A percentile compares a stretch with the other conserved stretches of the same genome.
Conservation (phyloP, 2,329 filamentous ascomycete genomes). For the Claviceps sp. region DNA sequence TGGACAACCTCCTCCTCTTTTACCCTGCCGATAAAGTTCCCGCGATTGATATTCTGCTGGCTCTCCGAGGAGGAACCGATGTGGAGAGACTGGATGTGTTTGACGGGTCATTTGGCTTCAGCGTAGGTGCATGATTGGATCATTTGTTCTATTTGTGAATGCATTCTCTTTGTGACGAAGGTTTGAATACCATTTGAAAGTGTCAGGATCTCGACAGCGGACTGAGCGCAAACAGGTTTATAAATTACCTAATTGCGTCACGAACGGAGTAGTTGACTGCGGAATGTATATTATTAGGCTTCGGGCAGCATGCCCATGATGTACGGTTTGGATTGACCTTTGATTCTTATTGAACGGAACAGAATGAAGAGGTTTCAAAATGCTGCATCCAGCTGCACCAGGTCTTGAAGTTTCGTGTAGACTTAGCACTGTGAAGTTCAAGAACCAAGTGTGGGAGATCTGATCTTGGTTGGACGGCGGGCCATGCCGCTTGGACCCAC, state of each 20-base stretch:
- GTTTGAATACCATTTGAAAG: no score
- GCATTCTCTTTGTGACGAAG: background rate
- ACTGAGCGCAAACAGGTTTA: background rate
- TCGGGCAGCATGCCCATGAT: background rate
- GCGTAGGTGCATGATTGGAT: conserved; percentile 28
- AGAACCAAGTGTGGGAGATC: background rate
- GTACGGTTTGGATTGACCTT: background rate
- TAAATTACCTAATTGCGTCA: background rate
- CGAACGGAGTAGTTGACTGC: background rate
- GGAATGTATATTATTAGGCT: background rate
- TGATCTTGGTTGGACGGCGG: background rate
- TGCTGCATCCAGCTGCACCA: background rate
- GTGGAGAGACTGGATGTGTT: conserved; percentile 38
- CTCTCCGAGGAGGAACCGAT: conserved; percentile 34
- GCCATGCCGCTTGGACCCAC: background rate
- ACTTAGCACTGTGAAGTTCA: background rate
- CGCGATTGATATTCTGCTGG: conserved; percentile 38
- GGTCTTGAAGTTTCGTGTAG: background rate
- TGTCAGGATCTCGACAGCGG: background rate
- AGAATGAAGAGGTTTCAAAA: background rate
- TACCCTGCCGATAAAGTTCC: conserved; percentile 49
- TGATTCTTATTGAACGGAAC: background rate
- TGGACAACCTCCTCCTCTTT: conserved; percentile 68
- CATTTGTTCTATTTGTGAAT: background rate
- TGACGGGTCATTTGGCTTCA: conserved; percentile 47